These are phyloP conservation scores for Auricularia cornea DNA, from an alignment of 768 basidiomycete species.

Conservation along the genomic window DNA sequence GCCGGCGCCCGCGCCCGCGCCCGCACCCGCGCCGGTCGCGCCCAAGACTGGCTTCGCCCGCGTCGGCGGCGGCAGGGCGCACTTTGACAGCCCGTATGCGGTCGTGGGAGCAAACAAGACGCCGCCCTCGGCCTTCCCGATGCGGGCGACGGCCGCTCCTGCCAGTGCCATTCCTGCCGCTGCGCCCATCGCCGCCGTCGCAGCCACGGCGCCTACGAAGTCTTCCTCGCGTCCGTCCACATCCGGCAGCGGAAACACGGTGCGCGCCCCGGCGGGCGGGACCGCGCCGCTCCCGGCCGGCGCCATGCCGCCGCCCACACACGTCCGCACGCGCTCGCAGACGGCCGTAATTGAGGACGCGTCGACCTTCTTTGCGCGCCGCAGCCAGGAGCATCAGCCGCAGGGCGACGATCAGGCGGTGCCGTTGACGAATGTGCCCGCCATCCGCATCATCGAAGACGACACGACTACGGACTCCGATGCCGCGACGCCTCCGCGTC, in stretches of 20 bases:
- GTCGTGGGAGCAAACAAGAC: slow-evolving; percentile 44
- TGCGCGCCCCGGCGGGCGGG: slow-evolving; percentile 2
- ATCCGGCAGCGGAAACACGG: not conserved
- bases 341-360: slow-evolving; percentile 75
- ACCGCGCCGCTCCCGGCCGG: slow-evolving; percentile 39
- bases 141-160: slow-evolving; percentile 42
- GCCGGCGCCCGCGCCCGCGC: slow-evolving; percentile 10
- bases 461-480: not conserved
- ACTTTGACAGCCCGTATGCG: slow-evolving; percentile 79
- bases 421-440: not conserved
- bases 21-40: slow-evolving; percentile 11
- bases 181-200: not conserved
- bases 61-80: slow-evolving; percentile 80
- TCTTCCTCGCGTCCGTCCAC: not conserved
- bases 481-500: not conserved
- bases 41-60: slow-evolving; percentile 67
- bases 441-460: not conserved
- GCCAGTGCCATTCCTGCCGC: slow-evolving; percentile 13
- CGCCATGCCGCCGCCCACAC: slow-evolving; percentile 47
- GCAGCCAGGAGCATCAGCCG: not conserved
- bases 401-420: not conserved
- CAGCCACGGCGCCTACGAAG: not conserved
- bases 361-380: slow-evolving; percentile 15
- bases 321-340: slow-evolving; percentile 71
- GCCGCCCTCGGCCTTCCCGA: slow-evolving; percentile 34